Evolutionary conservation across 2,329 filamentous ascomycete genomes (phyloP).

Genomic region (Sclerotinia nivalis): DNA sequence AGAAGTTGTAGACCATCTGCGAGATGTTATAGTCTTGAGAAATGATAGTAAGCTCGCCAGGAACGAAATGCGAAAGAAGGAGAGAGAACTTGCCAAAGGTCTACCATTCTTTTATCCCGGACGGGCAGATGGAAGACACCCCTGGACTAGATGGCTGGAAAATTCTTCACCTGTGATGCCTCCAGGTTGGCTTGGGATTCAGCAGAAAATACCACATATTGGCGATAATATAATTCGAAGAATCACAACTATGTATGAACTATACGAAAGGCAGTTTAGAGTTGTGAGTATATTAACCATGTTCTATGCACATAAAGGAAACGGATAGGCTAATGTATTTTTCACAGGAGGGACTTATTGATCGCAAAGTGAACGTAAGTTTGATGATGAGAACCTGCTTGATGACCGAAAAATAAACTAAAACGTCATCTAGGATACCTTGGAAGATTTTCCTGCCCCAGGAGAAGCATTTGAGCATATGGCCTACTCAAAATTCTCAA

Average conservation of each 20-base stretch:
- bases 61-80: not conserved
- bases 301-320: not conserved
- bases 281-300: not conserved
- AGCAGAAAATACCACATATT: slow-evolving; percentile 25
- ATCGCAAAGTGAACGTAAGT: not conserved
- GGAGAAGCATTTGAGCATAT: slow-evolving; percentile 6
- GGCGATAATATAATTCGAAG: slow-evolving; percentile 21
- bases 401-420: not conserved
- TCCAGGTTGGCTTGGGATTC: slow-evolving; percentile 21
- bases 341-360: not conserved
- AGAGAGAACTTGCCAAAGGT: not conserved
- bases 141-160: slow-evolving; percentile 26
- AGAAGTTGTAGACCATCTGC: not conserved
- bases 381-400: not conserved
- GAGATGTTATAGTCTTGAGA: not conserved
- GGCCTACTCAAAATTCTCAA: not conserved
- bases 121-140: slow-evolving; percentile 7
- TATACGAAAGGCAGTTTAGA: not conserved
- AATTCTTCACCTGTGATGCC: slow-evolving; percentile 13
- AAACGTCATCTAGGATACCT: not conserved
- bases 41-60: not conserved
- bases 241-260: slow-evolving; percentile 2
- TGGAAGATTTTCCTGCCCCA: slow-evolving; percentile 1
- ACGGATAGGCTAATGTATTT: not conserved
- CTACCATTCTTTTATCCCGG: slow-evolving; percentile 14